Percentiles rank a stretch among this genome's conserved stretches.
Evolutionary conservation across 306 rosid species (phyloP).

Genomic region (Prunus armeniaca): DNA sequence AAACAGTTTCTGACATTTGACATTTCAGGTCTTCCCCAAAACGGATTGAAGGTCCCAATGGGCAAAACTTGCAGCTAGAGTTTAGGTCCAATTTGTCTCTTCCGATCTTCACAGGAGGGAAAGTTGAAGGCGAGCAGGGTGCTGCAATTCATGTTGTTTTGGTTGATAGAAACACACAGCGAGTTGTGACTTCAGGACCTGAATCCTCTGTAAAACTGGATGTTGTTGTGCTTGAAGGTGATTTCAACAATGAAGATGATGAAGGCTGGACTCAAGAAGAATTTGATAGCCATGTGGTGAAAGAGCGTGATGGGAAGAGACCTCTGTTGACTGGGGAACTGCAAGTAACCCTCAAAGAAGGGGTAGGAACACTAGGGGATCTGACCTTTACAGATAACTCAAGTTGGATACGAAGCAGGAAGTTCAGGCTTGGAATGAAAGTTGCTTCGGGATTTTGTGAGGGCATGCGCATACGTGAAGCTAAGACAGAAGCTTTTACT

Average conservation of each 20-base stretch:
- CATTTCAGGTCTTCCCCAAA: slow-evolving; percentile 91
- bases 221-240: slow-evolving; percentile 96
- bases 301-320: slow-evolving; percentile 97
- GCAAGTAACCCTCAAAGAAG: slow-evolving; percentile 91
- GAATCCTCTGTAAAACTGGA: slow-evolving; percentile 80
- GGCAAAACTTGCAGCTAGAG: slow-evolving; percentile 75
- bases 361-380: slow-evolving; percentile 93
- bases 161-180: slow-evolving; percentile 58
- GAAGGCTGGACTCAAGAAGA: slow-evolving; percentile 94
- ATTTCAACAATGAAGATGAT: slow-evolving; percentile 90
- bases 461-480: slow-evolving; percentile 83
- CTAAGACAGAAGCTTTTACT: slow-evolving; percentile 97
- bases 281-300: slow-evolving; percentile 91
- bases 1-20: slow-evolving; percentile 19
- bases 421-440: slow-evolving; percentile 94
- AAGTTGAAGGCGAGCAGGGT: slow-evolving; percentile 99
- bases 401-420: slow-evolving; percentile 99
- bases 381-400: slow-evolving; percentile 93
- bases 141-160: slow-evolving; percentile 89
- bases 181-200: slow-evolving; percentile 65
- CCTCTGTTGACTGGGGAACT: slow-evolving; percentile 94
- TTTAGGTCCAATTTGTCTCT: slow-evolving; percentile 85
- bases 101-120: slow-evolving; percentile 98
- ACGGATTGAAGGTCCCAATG: slow-evolving; percentile 93
- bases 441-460: slow-evolving; percentile 73